Evolutionary conservation across 2,329 filamentous ascomycete genomes (phyloP).

Genomic region (Claviceps pazoutovae): DNA sequence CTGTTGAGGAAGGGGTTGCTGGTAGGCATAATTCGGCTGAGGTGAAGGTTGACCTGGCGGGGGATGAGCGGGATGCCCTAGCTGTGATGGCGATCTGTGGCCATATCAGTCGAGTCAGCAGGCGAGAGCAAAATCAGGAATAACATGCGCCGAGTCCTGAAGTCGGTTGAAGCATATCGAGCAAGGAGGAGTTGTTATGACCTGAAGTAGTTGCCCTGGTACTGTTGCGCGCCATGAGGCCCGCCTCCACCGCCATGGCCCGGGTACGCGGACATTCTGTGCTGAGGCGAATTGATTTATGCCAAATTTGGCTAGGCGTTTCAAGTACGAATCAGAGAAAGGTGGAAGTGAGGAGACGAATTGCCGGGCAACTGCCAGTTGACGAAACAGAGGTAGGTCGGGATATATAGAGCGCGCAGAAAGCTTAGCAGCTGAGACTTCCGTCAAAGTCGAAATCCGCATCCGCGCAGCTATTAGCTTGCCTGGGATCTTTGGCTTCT

Average conservation of each 20-base stretch:
- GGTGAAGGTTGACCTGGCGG: constrained; percentile 32
- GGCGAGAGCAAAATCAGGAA: not conserved
- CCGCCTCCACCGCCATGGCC: constrained; percentile 32
- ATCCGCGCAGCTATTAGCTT: too few relatives aligned
- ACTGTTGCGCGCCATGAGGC: constrained; percentile 26
- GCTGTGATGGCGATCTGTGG: constrained; percentile 6
- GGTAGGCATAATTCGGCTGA: constrained; percentile 33
- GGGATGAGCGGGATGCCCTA: constrained; percentile 25
- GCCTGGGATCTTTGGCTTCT: too few relatives aligned
- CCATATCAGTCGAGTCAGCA: not conserved
- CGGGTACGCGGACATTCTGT: constrained; percentile 49
- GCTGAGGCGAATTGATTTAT: not conserved
- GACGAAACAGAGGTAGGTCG: too few relatives aligned
- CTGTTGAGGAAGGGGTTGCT: constrained; percentile 26
- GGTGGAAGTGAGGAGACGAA: not conserved
- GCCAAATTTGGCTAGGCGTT: not conserved
- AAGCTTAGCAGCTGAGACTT: too few relatives aligned
- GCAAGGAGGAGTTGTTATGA: constrained; percentile 1
- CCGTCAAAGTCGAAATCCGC: too few relatives aligned
- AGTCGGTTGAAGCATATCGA: not conserved
- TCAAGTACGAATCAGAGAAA: too few relatives aligned
- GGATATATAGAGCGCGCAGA: too few relatives aligned
- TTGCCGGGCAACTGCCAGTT: not conserved
- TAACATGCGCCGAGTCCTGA: not conserved
- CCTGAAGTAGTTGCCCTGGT: constrained; percentile 19